Evolutionary conservation across 83 land plant genomes (phyloP).

Genomic region (Thuja plicata): DNA sequence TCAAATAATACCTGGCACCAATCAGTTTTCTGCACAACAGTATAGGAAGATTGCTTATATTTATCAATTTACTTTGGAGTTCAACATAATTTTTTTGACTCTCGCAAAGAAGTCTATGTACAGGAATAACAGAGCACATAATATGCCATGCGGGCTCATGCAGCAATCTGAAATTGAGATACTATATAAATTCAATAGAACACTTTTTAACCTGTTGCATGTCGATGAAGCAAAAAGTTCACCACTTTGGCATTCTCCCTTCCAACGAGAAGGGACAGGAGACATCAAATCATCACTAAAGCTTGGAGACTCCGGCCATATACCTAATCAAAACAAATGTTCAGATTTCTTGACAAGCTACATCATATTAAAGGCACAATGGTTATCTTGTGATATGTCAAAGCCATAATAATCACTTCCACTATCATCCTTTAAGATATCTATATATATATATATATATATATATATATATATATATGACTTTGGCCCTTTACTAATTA

Average conservation of each 20-base stretch:
- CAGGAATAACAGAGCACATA: not conserved
- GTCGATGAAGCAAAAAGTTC: conserved; percentile 50
- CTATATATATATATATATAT: no score
- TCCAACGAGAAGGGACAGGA: conserved; percentile 76
- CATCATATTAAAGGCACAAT: not conserved
- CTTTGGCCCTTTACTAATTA: no score
- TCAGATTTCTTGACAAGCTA: not conserved
- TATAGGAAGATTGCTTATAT: not conserved
- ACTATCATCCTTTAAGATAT: no score
- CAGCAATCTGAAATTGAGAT: not conserved
- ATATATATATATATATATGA: no score
- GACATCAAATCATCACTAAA: conserved; percentile 62
- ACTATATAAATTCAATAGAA: not conserved
- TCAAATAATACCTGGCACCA: conserved; percentile 69
- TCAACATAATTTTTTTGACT: no score
- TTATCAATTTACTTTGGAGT: not conserved
- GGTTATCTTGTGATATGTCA: not conserved
- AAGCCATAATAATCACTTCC: not conserved
- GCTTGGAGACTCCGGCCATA: conserved; percentile 82
- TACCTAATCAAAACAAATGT: conserved; percentile 40
- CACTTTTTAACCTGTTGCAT: conserved; percentile 62
- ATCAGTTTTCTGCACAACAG: conserved; percentile 51
- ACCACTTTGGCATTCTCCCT: conserved; percentile 62
- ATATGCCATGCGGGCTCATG: not conserved
- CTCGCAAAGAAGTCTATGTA: no score